Evolutionary conservation across 2,329 filamentous ascomycete species (phyloP).

Genomic region (Colletotrichum musae): DNA sequence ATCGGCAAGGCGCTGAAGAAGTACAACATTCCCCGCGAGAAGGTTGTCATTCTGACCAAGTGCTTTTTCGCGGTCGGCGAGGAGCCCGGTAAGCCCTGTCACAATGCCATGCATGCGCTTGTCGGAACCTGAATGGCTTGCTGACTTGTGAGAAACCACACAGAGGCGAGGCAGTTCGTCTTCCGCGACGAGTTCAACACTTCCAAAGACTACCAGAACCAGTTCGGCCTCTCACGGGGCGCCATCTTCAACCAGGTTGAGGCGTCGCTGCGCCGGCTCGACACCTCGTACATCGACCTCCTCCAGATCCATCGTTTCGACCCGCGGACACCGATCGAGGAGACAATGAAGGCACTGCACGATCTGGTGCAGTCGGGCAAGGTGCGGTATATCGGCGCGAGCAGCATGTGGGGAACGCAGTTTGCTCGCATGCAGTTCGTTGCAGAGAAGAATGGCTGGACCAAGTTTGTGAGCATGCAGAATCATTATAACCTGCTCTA

Average conservation of each 20-base stretch:
- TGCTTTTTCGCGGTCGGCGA: slow-evolving; percentile 65
- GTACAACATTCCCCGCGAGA: slow-evolving; percentile 69
- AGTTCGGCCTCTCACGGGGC: slow-evolving; percentile 70
- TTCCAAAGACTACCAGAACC: slow-evolving; percentile 49
- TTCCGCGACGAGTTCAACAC: slow-evolving; percentile 42
- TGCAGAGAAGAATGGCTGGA: slow-evolving; percentile 68
- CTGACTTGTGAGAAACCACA: background rate
- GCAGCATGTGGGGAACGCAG: slow-evolving; percentile 63
- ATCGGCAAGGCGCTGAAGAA: slow-evolving; percentile 73
- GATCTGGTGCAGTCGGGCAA: slow-evolving; percentile 71
- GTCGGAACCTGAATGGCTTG: background rate
- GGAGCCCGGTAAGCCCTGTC: slow-evolving; percentile 50
- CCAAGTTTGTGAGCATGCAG: slow-evolving; percentile 71
- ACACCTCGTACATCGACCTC: slow-evolving; percentile 71
- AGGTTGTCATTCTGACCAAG: slow-evolving; percentile 72
- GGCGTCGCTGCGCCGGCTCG: slow-evolving; percentile 67
- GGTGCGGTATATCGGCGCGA: slow-evolving; percentile 69
- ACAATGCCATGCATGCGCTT: background rate
- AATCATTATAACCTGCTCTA: slow-evolving; percentile 69
- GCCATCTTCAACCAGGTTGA: slow-evolving; percentile 78
- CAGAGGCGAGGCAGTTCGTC: slow-evolving; percentile 44
- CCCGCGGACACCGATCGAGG: slow-evolving; percentile 63
- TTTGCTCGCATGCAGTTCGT: slow-evolving; percentile 65
- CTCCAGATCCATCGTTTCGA: slow-evolving; percentile 74
- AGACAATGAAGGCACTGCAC: slow-evolving; percentile 76